Evolutionary conservation across 2,329 filamentous ascomycete species (phyloP).

Genomic region (Ilyonectria destructans): DNA sequence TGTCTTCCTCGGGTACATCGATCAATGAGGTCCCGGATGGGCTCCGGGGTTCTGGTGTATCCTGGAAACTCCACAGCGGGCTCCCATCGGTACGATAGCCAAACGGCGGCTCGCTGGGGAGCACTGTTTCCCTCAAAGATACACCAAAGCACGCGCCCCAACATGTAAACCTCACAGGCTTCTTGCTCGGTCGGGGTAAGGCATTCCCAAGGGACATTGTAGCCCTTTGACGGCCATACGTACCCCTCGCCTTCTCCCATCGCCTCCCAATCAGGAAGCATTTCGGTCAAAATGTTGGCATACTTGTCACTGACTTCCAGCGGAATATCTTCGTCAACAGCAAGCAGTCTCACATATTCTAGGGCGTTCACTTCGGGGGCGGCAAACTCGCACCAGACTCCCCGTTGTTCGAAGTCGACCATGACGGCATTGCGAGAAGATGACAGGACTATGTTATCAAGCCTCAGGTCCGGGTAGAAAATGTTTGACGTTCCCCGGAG

Average conservation of each 20-base stretch:
- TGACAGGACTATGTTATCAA: constrained; percentile 73
- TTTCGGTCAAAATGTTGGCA: constrained; percentile 56
- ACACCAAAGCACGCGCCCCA: constrained; percentile 74
- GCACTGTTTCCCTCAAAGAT: constrained; percentile 74
- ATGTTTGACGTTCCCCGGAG: constrained; percentile 61
- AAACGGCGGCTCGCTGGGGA: constrained; percentile 70
- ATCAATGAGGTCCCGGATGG: constrained; percentile 65
- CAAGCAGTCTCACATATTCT: constrained; percentile 71
- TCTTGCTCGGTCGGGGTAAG: constrained; percentile 69
- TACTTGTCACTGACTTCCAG: constrained; percentile 60
- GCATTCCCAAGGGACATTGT: constrained; percentile 72
- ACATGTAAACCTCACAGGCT: constrained; percentile 74
- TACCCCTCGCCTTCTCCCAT: constrained; percentile 62
- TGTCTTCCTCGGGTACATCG: constrained; percentile 67
- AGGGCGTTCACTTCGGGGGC: constrained; percentile 74
- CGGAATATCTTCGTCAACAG: constrained; percentile 64
- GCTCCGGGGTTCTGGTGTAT: constrained; percentile 64
- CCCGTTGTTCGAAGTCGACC: constrained; percentile 76
- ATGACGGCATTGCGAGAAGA: constrained; percentile 65
- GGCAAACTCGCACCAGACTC: constrained; percentile 75
- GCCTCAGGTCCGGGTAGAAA: constrained; percentile 73
- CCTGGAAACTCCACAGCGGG: constrained; percentile 71
- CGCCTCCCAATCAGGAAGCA: constrained; percentile 65
- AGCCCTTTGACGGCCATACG: constrained; percentile 64
- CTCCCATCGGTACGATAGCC: constrained; percentile 73